These are phyloP conservation scores for Ophiocordyceps camponoti-leonardi DNA, from an alignment of 2,329 filamentous ascomycete species.

Conservation along the genomic window DNA sequence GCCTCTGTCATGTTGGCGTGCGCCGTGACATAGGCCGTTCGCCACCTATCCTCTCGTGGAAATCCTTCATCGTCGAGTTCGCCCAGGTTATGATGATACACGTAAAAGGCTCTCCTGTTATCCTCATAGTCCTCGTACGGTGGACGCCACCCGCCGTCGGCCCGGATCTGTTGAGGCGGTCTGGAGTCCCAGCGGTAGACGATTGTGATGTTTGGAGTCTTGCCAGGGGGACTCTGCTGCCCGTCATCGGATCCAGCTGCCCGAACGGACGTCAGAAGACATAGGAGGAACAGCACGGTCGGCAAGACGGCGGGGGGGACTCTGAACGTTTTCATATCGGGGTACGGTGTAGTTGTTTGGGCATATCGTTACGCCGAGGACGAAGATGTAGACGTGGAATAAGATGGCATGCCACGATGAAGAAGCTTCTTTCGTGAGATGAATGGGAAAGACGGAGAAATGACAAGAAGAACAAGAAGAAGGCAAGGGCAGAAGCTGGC, in stretches of 20 bases:
- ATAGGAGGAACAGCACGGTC: neutral
- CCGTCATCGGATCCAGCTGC: neutral
- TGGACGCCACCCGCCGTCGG: neutral
- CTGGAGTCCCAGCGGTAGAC: neutral
- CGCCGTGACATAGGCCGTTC: neutral
- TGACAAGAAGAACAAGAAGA: too few species aligned
- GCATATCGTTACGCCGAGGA: too few species aligned
- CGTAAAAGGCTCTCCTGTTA: neutral
- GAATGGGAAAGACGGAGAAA: too few species aligned
- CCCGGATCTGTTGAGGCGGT: neutral
- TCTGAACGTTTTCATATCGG: neutral
- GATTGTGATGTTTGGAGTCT: neutral
- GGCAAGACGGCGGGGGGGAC: neutral
- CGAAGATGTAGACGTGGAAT: too few species aligned
- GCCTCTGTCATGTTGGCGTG: neutral
- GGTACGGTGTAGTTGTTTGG: too few species aligned
- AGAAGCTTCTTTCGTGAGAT: too few species aligned
- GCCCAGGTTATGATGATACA: neutral
- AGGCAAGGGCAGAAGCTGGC: too few species aligned
- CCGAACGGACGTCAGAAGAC: neutral
- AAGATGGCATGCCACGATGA: too few species aligned
- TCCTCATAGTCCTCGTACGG: neutral
- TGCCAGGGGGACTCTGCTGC: neutral
- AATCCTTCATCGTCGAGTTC: neutral
- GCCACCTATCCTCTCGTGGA: neutral